Base-by-base conservation (phyloP, 2,329 filamentous ascomycete species). In the Colletotrichum phormii region DNA sequence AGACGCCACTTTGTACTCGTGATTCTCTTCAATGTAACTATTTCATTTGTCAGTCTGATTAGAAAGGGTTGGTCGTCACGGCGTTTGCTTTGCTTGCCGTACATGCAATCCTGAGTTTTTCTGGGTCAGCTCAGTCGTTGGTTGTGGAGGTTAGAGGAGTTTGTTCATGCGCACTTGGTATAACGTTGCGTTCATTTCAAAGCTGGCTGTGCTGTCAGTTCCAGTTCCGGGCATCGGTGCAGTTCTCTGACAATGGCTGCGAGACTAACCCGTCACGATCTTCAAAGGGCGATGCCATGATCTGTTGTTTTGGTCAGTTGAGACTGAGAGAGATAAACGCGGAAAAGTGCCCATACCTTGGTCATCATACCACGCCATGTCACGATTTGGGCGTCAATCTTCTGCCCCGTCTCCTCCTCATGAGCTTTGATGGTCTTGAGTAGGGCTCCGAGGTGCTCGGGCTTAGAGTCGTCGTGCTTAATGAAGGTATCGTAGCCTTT, bases 311-410 rank as follows among this genome's bases (percentile, higher is more conserved):
- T 26, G 18, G 33, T 61, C 51, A 54, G 37, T 37, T 57, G 24
- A 15, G 42, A 15, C 15, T 15, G 8, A 7, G 15, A 26, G 5
- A 6, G 35, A 13, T 15, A 55, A 22, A 51, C 26, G 35, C 18
- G 15, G 24, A 18, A 22, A 26, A 26, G 18, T n/a, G 15, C n/a
- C 22, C 61, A 65, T 80, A 95, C 95, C 88, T 98, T 99, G 75
- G 97, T 98, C 92, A 99, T 95, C 95, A 98, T 98, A 49, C 97
- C 97, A 78, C 97, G 88, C 96, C 96, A 99, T 1, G 96, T 98
- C 64, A 98, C 88, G 58, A 98, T 81, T 77, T 97, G 91, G 2
- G 93, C 92, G 74, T 95, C 91, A 37, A 92, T 91, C 79, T 89
- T 92, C 78, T 89, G 87, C 2, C 89, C 89, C 0, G 88, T 90